These are phyloP conservation scores for Nicotiana obtusifolia DNA, from an alignment of 257 asterid genomes.

Conservation along the genomic window DNA sequence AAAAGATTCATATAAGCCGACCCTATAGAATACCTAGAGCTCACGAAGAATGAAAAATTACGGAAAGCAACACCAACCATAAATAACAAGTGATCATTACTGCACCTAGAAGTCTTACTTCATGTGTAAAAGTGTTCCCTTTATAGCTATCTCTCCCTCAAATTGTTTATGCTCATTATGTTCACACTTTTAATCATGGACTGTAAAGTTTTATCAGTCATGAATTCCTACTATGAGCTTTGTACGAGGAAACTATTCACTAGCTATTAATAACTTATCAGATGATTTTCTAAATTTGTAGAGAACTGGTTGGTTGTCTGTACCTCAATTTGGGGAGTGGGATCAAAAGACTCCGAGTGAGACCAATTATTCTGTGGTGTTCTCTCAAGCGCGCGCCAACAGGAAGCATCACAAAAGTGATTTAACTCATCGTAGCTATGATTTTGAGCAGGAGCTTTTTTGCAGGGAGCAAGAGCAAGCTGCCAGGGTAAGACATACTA, in stretches of 20 bases:
- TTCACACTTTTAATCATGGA: background rate
- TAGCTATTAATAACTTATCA: background rate
- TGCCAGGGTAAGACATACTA: conserved; percentile 21
- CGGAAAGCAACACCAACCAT: background rate
- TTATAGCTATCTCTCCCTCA: background rate
- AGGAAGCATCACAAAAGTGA: conserved; percentile 32
- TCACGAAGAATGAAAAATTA: background rate
- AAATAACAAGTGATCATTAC: background rate
- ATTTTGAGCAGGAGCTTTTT: conserved; percentile 32
- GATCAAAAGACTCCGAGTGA: conserved; percentile 30
- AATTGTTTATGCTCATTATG: background rate
- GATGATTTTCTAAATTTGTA: conserved; percentile 16
- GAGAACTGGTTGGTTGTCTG: conserved; percentile 26
- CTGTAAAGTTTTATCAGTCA: background rate
- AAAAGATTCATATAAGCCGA: too few relatives aligned
- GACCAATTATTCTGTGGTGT: conserved; percentile 42
- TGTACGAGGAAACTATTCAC: background rate
- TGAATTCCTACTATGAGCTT: background rate
- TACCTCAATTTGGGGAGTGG: conserved; percentile 62
- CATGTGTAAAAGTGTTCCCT: background rate
- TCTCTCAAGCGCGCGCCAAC: conserved; percentile 41
- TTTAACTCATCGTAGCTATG: conserved; percentile 31
- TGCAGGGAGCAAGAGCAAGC: conserved; percentile 7
- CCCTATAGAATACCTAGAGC: background rate
- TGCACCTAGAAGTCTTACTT: background rate